Base-by-base conservation (phyloP, 2,329 filamentous ascomycete species). In the Arthrinium phaeospermum region DNA sequence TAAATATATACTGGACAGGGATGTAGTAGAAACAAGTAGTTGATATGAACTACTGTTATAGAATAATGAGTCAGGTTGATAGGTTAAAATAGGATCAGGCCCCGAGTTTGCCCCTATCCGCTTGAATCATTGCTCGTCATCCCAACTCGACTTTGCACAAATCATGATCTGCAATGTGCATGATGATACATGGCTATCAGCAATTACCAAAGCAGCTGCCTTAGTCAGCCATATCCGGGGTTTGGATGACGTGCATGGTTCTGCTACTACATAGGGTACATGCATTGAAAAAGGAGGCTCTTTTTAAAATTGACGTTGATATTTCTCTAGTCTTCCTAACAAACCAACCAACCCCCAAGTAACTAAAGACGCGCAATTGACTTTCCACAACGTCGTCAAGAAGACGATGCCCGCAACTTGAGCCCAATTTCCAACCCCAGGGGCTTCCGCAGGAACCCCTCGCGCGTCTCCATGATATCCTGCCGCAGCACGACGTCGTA, bases 391-490 rank as follows among this genome's bases (percentile, higher is more conserved):
- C 57, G 7, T n/a, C 14, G 12, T 68, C 41, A 45, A 27, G 41
- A 68, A 27, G 45, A n/a, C 37, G 45, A 13, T 12, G 6, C 12
- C 12, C 67, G 27, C 80, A 84, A 85, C 80, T 84, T 87, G 78
- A 94, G 84, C 7, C 89, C 92, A 70, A 94, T 90, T 69, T 91
- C 83, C 79, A 95, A 82, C 1, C 86, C 91, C 53, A 96, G 75
- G 0, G 94, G 94, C 85, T 97, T 97, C 78, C 93, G 87, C 82
- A 96, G 83, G 80, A 97, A 97, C 0, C 94, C 94, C 80, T 96
- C 94, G 22, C 91, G 85, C 0, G 93, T 96, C 80, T 94, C 87
- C 90, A 96, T 89, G 16, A 84, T 83, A 0, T 90, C 87, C 77
- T 93, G 91, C 41, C 82, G 75, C 53, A 89, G 73, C 22, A 81